A percentile compares a stretch with the other conserved stretches of the same genome.
These are phyloP conservation scores for Posidonia australis DNA, from an alignment of 106 monocot genomes.

Conservation along the genomic window DNA sequence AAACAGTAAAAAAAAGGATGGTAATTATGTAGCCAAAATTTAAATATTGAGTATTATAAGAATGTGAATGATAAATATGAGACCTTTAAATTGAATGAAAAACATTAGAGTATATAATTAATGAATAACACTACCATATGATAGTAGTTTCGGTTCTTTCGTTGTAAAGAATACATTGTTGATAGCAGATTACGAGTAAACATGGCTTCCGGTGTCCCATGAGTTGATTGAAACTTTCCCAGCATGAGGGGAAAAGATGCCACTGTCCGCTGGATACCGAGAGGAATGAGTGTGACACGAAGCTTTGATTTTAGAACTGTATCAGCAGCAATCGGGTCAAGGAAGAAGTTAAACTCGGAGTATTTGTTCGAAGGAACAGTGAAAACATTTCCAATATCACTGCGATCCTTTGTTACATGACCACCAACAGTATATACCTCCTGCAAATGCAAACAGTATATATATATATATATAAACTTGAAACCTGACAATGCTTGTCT, in stretches of 20 bases:
- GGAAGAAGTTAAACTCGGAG: conserved; percentile 88
- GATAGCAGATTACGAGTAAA: conserved; percentile 44
- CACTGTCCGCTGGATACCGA: conserved; percentile 37
- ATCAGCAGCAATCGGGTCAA: conserved; percentile 81
- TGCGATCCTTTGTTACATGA: conserved; percentile 24
- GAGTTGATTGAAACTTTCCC: conserved; percentile 14
- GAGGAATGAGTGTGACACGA: conserved; percentile 62
- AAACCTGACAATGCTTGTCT: too few species aligned
- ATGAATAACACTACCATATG: conserved; percentile 52
- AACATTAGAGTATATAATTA: too few species aligned
- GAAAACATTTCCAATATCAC: conserved; percentile 62
- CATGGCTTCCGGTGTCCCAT: conserved; percentile 46
- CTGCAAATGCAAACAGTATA: conserved; percentile 21
- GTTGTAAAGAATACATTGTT: conserved; percentile 36
- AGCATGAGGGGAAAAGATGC: conserved; percentile 39
- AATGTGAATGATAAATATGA: too few species aligned
- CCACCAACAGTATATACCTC: conserved; percentile 74
- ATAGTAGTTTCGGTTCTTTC: conserved; percentile 27
- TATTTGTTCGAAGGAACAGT: conserved; percentile 54
- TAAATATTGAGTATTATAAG: too few species aligned
- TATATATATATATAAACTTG: too few species aligned
- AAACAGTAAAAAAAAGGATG: too few species aligned
- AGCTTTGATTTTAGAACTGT: conserved; percentile 51
- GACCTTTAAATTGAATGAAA: not conserved
- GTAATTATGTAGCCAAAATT: too few species aligned